These are phyloP conservation scores for Paramarasmius palmivorus DNA, from an alignment of 1,284 basidiomycete species.

Conservation along the genomic window DNA sequence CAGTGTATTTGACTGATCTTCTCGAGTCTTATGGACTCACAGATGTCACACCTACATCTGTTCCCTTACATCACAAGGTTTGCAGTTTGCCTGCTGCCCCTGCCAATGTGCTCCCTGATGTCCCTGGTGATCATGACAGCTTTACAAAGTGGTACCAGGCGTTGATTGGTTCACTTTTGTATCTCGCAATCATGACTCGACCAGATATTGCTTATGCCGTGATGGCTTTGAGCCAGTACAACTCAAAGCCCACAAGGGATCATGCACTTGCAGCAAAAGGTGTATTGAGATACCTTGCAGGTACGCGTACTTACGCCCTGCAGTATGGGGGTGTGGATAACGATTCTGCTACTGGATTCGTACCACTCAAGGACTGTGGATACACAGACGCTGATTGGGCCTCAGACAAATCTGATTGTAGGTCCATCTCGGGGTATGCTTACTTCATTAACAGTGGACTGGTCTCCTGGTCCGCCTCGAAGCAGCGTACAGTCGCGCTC, in stretches of 20 bases:
- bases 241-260: conserved; percentile 15
- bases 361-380: not conserved
- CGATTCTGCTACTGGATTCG: not conserved
- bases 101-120: not conserved
- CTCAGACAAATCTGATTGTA: not conserved
- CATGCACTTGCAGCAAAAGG: conserved; percentile 24
- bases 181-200: conserved; percentile 10
- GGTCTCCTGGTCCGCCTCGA: not conserved
- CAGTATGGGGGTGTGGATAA: not conserved
- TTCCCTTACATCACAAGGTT: conserved; percentile 9
- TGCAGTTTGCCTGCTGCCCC: not conserved
- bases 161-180: not conserved
- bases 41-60: conserved; percentile 1
- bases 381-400: conserved; percentile 3
- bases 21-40: conserved; percentile 1
- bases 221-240: conserved; percentile 19
- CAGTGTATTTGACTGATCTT: not conserved
- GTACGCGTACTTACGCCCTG: not conserved
- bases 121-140: conserved; percentile 2
- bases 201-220: conserved; percentile 23
- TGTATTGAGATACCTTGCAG: conserved; percentile 25
- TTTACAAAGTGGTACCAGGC: conserved; percentile 6
- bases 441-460: not conserved
- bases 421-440: not conserved
- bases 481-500: too few species aligned